Evolutionary conservation across 768 basidiomycete genomes (phyloP), one percentile per base, ranked within the genome.

Genomic region (Termitomyces sp.): DNA sequence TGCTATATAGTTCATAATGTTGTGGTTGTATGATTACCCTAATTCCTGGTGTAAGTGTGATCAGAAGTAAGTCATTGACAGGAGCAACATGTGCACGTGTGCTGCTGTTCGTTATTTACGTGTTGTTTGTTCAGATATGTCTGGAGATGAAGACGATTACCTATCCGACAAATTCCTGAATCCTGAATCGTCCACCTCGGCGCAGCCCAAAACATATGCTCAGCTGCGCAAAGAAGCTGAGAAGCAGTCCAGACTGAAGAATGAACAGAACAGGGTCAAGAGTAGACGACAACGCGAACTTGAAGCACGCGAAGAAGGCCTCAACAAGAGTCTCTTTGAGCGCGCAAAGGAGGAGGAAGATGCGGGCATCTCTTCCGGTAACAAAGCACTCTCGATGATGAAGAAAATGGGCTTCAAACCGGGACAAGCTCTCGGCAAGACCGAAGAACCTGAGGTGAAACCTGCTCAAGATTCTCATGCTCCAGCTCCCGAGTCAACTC

Each of bases 321-420:
- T 93, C 62, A 81, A 77, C 70, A 91, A 81, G 72, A 92, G 87
- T 72, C 82, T 94, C 23, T 93, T 95, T 65, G 88, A 91, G 66
- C 79, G 83, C 46, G 89, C 88, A 26, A 79, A 82, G 69, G 88
- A 91, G 67, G 82, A 84, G 47, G 80, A 83, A 61, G 79, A 79
- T 60, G 76, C 74, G 48, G 85, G 82, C 6, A 67, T 77, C 23
- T 74, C 75, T 44, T 71, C 76, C 55, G 78, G 81, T 46, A 93
- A 83, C 75, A 94, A 93, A 70, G 93, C 92, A 8, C 75, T 94
- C 56, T 81, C 83, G 16, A 93, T 95, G 77, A 95, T 95, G 93
- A 85, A 89, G 82, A 93, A 90, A 75, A 94, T 94, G 93, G 93
- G 93, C 1, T 95, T 91, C 76, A 88, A 88, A 73, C 85, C 89